These are phyloP conservation scores for Pulveroboletus sp. DNA, from an alignment of 768 basidiomycete species.

Conservation along the genomic window DNA sequence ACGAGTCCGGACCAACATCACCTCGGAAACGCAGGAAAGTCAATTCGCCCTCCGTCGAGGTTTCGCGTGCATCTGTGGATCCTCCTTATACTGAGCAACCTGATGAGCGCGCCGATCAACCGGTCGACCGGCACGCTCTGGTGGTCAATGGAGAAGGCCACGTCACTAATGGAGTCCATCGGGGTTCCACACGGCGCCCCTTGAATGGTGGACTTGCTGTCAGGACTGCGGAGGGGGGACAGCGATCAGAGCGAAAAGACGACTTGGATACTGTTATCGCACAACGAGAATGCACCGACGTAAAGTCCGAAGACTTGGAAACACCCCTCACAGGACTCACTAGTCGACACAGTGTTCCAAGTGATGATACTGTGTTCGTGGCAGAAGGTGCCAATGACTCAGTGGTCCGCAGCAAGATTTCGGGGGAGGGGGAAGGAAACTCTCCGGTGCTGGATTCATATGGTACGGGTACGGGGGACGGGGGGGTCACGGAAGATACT, in stretches of 20 bases:
- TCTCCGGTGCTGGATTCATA: slow-evolving; percentile 8
- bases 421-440: slow-evolving; percentile 14
- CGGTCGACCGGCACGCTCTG: neutral
- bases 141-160: slow-evolving; percentile 14
- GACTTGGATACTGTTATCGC: neutral
- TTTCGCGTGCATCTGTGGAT: slow-evolving; percentile 12
- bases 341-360: slow-evolving; percentile 52
- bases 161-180: slow-evolving; percentile 14
- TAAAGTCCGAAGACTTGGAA: slow-evolving; percentile 51
- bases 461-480: neutral
- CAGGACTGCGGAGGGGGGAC: neutral
- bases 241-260: slow-evolving; percentile 1
- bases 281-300: slow-evolving; percentile 23
- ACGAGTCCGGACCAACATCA: slow-evolving; percentile 16
- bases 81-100: neutral
- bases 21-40: slow-evolving; percentile 45
- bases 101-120: slow-evolving; percentile 7
- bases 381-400: slow-evolving; percentile 28
- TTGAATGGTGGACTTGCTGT: neutral
- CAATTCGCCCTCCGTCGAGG: slow-evolving; percentile 32
- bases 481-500: slow-evolving; percentile 4
- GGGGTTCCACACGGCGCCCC: neutral
- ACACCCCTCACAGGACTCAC: slow-evolving; percentile 47
- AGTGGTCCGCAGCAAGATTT: slow-evolving; percentile 27
- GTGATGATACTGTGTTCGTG: slow-evolving; percentile 52